A percentile compares a stretch with the other conserved stretches of the same genome.
Evolutionary conservation across 148 eudicot species (phyloP).

Genomic region (Polygonum maritimum): DNA sequence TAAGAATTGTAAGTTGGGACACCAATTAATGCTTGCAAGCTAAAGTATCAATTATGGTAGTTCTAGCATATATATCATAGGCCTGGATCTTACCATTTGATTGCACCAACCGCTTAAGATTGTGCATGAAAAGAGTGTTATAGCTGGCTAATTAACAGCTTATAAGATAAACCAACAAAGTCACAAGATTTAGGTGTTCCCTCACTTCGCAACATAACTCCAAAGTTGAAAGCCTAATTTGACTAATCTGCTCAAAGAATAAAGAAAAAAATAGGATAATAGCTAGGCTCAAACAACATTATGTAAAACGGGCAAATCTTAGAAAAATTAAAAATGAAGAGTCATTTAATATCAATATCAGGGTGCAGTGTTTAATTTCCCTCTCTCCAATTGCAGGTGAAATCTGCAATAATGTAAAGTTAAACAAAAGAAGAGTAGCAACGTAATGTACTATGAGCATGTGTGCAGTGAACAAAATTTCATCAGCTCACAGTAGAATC

Average conservation of each 20-base stretch:
- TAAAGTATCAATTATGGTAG: not conserved
- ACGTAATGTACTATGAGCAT: constrained; percentile 3
- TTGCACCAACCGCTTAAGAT: not conserved
- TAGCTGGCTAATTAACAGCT: not conserved
- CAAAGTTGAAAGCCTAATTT: constrained; percentile 2
- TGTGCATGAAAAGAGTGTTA: not conserved
- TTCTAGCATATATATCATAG: not conserved
- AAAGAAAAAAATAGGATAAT: not conserved
- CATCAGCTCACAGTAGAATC: constrained; percentile 8
- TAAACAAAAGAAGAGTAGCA: constrained; percentile 7
- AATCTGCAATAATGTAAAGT: constrained; percentile 9
- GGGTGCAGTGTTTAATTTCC: not conserved
- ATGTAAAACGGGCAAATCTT: not conserved
- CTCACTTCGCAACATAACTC: not conserved
- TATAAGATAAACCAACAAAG: not conserved
- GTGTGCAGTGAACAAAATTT: constrained; percentile 11
- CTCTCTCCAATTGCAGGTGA: not conserved
- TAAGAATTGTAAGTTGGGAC: not conserved
- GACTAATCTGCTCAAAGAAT: not conserved
- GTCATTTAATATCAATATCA: not conserved
- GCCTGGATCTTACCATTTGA: not conserved
- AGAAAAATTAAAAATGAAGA: not conserved
- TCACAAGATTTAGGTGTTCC: constrained; percentile 8
- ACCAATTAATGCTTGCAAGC: not conserved
- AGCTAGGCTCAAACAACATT: not conserved